Percentiles rank a stretch among this genome's conserved stretches.
Evolutionary conservation across 2,329 filamentous ascomycete genomes (phyloP).

Genomic region (Coniochaeta prunicola): DNA sequence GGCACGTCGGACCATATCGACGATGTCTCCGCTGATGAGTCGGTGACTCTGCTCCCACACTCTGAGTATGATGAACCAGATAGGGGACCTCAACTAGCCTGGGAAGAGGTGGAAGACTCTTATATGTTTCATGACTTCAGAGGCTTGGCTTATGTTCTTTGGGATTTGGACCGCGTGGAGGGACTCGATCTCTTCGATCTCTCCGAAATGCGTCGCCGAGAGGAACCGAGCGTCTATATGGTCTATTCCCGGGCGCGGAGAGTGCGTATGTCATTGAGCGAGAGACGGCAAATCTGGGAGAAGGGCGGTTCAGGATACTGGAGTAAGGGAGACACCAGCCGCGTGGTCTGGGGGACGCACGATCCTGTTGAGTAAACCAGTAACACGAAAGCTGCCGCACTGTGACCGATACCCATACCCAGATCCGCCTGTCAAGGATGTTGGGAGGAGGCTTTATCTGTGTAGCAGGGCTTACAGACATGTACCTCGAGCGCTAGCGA

Average conservation of each 20-base stretch:
- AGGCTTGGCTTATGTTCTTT: background rate
- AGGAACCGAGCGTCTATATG: background rate
- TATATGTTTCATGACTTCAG: too few relatives aligned
- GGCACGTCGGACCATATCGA: too few relatives aligned
- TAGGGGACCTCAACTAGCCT: too few relatives aligned
- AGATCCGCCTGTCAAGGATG: background rate
- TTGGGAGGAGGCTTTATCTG: too few relatives aligned
- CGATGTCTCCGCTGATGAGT: too few relatives aligned
- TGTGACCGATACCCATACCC: background rate
- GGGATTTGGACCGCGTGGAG: background rate
- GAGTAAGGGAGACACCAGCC: background rate
- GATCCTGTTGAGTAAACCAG: background rate
- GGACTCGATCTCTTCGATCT: background rate
- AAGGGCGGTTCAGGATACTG: background rate
- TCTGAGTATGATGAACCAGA: too few relatives aligned
- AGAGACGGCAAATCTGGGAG: background rate
- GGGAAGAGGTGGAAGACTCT: too few relatives aligned
- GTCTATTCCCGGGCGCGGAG: background rate
- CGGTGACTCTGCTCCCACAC: too few relatives aligned
- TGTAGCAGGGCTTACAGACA: too few relatives aligned
- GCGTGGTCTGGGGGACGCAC: background rate
- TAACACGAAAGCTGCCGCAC: too few relatives aligned
- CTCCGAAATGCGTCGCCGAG: background rate
- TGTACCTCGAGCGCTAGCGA: too few relatives aligned
- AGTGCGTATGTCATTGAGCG: background rate